These are phyloP conservation scores for Fomitopsis pulvina DNA, from an alignment of 768 basidiomycete species.

Conservation along the genomic window DNA sequence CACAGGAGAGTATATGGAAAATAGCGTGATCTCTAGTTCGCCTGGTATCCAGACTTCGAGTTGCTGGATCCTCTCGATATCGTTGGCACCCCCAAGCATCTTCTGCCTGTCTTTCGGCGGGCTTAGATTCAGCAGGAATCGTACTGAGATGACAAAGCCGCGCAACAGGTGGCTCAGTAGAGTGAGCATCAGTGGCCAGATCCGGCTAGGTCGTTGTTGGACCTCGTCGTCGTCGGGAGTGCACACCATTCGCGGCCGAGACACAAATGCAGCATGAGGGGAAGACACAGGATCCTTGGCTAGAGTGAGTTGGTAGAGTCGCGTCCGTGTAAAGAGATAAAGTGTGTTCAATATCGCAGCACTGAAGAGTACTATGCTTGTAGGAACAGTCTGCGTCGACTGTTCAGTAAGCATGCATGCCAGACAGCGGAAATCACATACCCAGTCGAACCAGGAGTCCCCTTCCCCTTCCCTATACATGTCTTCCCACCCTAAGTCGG, in stretches of 20 bases:
- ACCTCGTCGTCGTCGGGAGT: conserved; percentile 30
- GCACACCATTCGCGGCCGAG: conserved; percentile 20
- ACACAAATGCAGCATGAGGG: conserved; percentile 63
- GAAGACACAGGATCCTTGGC: conserved; percentile 62
- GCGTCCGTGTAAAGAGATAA: conserved; percentile 65
- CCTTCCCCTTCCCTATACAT: conserved; percentile 63
- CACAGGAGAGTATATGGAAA: conserved; percentile 73
- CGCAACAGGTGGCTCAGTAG: conserved; percentile 36
- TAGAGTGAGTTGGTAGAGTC: conserved; percentile 61
- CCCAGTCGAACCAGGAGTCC: conserved; percentile 78
- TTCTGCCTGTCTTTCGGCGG: conserved; percentile 29
- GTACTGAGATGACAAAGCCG: conserved; percentile 47
- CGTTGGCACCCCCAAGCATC: conserved; percentile 6
- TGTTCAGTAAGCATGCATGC: conserved; percentile 4
- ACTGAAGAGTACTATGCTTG: conserved; percentile 48
- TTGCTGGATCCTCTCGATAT: conserved; percentile 51
- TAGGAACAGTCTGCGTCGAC: conserved; percentile 50
- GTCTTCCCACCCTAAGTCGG: conserved; percentile 75
- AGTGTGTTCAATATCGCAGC: conserved; percentile 53
- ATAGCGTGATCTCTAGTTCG: conserved; percentile 60
- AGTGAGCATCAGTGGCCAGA: conserved; percentile 28
- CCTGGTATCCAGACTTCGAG: conserved; percentile 76
- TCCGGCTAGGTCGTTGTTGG: conserved; percentile 30
- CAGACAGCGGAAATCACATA: conserved; percentile 22
- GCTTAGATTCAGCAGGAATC: conserved; percentile 61